A percentile compares a stretch with the other conserved stretches of the same genome.
These are phyloP conservation scores for Neurospora sp. DNA, from an alignment of 495 filamentous ascomycete genomes.

Conservation along the genomic window DNA sequence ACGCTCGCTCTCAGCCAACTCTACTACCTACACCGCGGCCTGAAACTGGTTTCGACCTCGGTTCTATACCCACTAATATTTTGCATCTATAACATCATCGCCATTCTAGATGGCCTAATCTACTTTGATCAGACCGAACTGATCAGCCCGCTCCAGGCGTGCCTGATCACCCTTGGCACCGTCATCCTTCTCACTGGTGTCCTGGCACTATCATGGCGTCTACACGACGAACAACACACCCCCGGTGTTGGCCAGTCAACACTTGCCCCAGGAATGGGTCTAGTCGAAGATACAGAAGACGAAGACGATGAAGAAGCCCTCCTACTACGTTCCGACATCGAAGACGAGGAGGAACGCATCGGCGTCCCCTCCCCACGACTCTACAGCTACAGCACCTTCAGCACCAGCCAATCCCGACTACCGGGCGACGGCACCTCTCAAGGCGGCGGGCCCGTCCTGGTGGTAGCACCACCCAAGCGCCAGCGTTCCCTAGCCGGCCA, in stretches of 20 bases:
- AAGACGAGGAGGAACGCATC: slow-evolving; percentile 20
- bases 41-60: slow-evolving; percentile 91
- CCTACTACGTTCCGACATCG: slow-evolving; percentile 28
- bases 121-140: slow-evolving; percentile 87
- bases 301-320: slow-evolving; percentile 40
- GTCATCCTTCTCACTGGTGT: slow-evolving; percentile 79
- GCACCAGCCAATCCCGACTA: neutral
- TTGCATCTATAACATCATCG: slow-evolving; percentile 99
- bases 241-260: slow-evolving; percentile 50
- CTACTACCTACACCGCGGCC: slow-evolving; percentile 86
- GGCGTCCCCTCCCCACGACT: slow-evolving; percentile 15
- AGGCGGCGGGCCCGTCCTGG: neutral
- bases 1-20: slow-evolving; percentile 79
- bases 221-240: slow-evolving; percentile 59
- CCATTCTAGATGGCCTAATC: slow-evolving; percentile 92
- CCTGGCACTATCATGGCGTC: slow-evolving; percentile 85
- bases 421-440: slow-evolving; percentile 17
- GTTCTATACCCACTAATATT: slow-evolving; percentile 97
- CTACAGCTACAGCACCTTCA: slow-evolving; percentile 36
- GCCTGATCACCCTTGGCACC: slow-evolving; percentile 81
- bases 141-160: slow-evolving; percentile 62
- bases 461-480: slow-evolving; percentile 2
- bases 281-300: slow-evolving; percentile 54
- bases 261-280: slow-evolving; percentile 58
- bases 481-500: slow-evolving; percentile 13